Evolutionary conservation across 108 stramenopile genomes (phyloP).

Genomic region (Chaetoceros tenuissimus): DNA sequence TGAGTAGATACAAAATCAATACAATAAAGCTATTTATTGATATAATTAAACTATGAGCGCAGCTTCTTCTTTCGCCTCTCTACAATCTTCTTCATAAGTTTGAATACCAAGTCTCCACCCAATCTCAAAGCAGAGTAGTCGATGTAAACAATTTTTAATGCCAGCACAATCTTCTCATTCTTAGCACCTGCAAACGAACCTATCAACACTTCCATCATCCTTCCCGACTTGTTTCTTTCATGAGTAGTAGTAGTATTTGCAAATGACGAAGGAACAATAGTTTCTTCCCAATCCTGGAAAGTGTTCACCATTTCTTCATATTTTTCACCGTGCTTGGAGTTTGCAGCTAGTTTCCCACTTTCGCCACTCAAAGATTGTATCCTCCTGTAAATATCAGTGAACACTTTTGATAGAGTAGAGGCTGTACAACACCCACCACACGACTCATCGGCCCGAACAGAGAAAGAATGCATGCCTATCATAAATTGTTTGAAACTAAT

Average conservation of each 20-base stretch:
- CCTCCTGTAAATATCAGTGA: neutral
- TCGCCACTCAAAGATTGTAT: neutral
- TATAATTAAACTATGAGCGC: too few species aligned
- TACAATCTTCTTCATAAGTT: constrained; percentile 48
- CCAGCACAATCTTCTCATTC: constrained; percentile 55
- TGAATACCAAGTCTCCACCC: constrained; percentile 71
- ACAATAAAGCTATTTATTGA: too few species aligned
- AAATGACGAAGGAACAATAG: constrained; percentile 29
- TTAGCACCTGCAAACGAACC: constrained; percentile 77
- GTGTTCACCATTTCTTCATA: constrained; percentile 66
- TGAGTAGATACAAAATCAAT: too few species aligned
- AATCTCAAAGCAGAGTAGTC: constrained; percentile 67
- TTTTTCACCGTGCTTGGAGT: constrained; percentile 34
- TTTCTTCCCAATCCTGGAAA: constrained; percentile 63
- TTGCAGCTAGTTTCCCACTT: neutral
- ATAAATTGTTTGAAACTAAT: constrained; percentile 32
- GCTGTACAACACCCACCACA: constrained; percentile 2
- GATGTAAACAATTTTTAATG: constrained; percentile 69
- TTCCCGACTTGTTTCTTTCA: constrained; percentile 27
- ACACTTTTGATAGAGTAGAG: neutral
- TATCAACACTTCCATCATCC: constrained; percentile 55
- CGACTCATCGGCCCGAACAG: constrained; percentile 2
- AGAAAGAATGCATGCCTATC: constrained; percentile 16
- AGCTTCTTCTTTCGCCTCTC: neutral
- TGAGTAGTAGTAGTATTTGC: too few species aligned